Evolutionary conservation across 2,329 filamentous ascomycete genomes (phyloP), one percentile per base, ranked within the genome.

Genomic region (Paracamarosporium sp.): DNA sequence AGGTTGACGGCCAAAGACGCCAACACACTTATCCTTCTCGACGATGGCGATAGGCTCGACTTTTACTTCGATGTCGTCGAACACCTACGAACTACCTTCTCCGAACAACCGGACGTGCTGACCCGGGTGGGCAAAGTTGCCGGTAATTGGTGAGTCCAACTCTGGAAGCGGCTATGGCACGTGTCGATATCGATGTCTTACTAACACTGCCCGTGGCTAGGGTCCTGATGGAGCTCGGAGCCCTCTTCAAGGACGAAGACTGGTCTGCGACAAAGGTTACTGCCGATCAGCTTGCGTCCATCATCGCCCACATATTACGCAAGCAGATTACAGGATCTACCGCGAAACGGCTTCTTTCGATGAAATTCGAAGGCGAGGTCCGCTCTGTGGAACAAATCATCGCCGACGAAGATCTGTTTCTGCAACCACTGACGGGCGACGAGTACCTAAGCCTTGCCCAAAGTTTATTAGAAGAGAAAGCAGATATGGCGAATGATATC

Each of bases 1-100:
- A 86, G 86, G 0, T 80, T 99, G 12, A 90, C 88, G 0, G 74
- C 86, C 7, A 95, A 95, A 72, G 95, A 99, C 69, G 93, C 94
- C 1, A 85, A 91, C 63, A 90, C 93, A 0, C 80, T 99, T 31
- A 83, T 93, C 45, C 84, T 86, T 7, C 80, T 96, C 0, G 91
- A 98, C 61, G 86, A 90, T 53, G 93, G 93, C 7, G 88, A 88
- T 7, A 85, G 93, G 40, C 79, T 95, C 4, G 89, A 97, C 64
- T 97, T 93, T 75, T 96, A 93, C 70, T 88, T 90, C 69, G 83
- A 86, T 25, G 85, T 92, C 0, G 80, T 91, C 17, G 66, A 61
- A 41, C 51, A 60, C 45, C 68, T 73, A 13, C 67, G 57, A 22
- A 46, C 38, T 20, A 65, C 46, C 27, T 66, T 66, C 13, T 71